Conservation (phyloP, 2,329 filamentous ascomycete genomes). For the Stagonosporopsis rhizophila region DNA sequence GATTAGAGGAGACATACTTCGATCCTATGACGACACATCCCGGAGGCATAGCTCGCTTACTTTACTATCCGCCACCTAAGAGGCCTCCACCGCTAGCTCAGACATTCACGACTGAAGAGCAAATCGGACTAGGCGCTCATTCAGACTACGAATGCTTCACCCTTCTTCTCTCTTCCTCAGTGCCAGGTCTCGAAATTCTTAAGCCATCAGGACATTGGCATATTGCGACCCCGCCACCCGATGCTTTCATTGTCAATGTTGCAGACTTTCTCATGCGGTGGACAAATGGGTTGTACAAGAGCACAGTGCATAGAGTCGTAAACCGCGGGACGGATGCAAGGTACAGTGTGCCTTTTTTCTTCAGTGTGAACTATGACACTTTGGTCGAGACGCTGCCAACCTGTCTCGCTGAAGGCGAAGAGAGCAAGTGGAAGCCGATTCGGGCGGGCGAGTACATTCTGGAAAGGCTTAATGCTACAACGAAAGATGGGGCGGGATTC, state of each 20-base stretch:
- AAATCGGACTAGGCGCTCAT: slow-evolving; percentile 51
- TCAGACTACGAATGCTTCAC: slow-evolving; percentile 47
- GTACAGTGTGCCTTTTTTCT: slow-evolving; percentile 59
- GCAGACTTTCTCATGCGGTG: slow-evolving; percentile 60
- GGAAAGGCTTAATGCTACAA: slow-evolving; percentile 46
- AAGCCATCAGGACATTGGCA: slow-evolving; percentile 42
- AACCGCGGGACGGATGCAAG: slow-evolving; percentile 51
- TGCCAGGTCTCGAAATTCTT: slow-evolving; percentile 45
- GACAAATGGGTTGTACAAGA: slow-evolving; percentile 59
- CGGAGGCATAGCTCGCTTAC: slow-evolving; percentile 50
- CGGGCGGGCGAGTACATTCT: slow-evolving; percentile 51
- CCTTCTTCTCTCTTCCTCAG: slow-evolving; percentile 38
- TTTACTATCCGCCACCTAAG: slow-evolving; percentile 49
- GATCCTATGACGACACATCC: slow-evolving; percentile 52
- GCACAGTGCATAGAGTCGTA: slow-evolving; percentile 58
- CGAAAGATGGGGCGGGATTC: slow-evolving; percentile 41
- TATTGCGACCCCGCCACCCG: slow-evolving; percentile 48
- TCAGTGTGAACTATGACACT: slow-evolving; percentile 52
- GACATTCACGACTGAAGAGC: slow-evolving; percentile 22
- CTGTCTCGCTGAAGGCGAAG: slow-evolving; percentile 44
- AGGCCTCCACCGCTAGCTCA: slow-evolving; percentile 14
- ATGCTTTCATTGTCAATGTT: slow-evolving; percentile 61
- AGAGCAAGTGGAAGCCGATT: slow-evolving; percentile 46
- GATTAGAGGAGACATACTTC: slow-evolving; percentile 50
- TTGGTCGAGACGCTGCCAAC: slow-evolving; percentile 50